Percentiles rank a stretch among this genome's conserved stretches.
phyloP scores from a whole-genome alignment of 2,329 filamentous ascomycete genomes.

The Ceratocystis diversiconidia region DNA sequence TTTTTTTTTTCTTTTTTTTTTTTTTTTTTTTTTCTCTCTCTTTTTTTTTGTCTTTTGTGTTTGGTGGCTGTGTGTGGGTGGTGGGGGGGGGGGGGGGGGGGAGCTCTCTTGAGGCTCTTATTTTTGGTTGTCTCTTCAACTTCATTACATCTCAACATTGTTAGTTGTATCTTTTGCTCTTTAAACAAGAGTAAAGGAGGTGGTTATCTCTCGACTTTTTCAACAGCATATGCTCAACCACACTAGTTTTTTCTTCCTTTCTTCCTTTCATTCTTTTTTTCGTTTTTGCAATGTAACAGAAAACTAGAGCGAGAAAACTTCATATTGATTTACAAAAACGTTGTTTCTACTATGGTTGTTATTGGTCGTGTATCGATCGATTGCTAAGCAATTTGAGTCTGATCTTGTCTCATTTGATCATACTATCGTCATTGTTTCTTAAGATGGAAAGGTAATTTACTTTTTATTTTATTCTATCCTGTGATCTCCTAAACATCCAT shows the following conservation, averaged over 20 bases:
- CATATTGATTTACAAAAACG: neutral
- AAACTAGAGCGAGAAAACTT: neutral
- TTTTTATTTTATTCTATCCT: conserved; percentile 11
- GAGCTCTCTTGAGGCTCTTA: neutral
- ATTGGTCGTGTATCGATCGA: too few relatives aligned
- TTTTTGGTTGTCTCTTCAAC: neutral
- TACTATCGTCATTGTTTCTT: too few relatives aligned
- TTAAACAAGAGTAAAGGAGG: neutral
- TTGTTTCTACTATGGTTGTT: too few relatives aligned
- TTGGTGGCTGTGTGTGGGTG: too few relatives aligned
- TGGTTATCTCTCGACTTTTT: neutral
- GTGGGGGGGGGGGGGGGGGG: too few relatives aligned
- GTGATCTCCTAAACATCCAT: neutral
- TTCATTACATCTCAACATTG: conserved; percentile 2
- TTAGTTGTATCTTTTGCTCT: conserved; percentile 2
- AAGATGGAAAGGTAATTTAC: neutral
- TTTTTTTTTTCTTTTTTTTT: neutral
- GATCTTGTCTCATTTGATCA: neutral
- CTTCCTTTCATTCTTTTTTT: neutral
- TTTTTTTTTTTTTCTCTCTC: neutral
- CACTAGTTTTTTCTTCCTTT: neutral
- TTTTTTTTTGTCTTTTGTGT: too few relatives aligned
- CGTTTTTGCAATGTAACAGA: neutral
- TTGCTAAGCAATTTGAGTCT: neutral
- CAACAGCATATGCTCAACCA: conserved; percentile 5